Evolutionary conservation across 306 rosid genomes (phyloP).

Genomic region (Phaseolus lunatus): DNA sequence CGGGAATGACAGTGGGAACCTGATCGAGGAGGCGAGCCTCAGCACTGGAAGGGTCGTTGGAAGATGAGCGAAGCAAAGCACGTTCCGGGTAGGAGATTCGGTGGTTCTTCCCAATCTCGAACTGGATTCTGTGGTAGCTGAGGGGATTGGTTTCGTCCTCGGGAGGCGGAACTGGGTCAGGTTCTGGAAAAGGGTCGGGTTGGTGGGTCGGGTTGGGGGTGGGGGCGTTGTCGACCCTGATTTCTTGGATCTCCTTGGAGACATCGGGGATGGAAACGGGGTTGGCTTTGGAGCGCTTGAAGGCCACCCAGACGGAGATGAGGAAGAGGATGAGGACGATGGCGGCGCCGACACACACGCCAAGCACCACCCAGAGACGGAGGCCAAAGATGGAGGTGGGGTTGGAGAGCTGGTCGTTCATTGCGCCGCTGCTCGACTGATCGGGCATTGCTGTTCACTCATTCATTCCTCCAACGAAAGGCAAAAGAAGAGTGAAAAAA

Average conservation of each 20-base stretch:
- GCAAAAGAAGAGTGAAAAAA: too few relatives aligned
- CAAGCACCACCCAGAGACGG: slow-evolving; percentile 73
- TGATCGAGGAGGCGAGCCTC: slow-evolving; percentile 60
- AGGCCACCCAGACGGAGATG: slow-evolving; percentile 69
- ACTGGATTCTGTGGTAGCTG: slow-evolving; percentile 57
- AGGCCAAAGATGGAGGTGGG: slow-evolving; percentile 85
- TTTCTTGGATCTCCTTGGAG: slow-evolving; percentile 83
- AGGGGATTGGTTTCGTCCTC: slow-evolving; percentile 61
- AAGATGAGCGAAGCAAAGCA: slow-evolving; percentile 52
- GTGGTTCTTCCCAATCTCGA: slow-evolving; percentile 86
- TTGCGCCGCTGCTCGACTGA: slow-evolving; percentile 39
- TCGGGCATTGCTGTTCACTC: slow-evolving; percentile 49
- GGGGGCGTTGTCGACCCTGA: slow-evolving; percentile 54
- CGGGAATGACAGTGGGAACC: slow-evolving; percentile 68
- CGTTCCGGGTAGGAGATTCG: slow-evolving; percentile 78
- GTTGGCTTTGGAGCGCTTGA: slow-evolving; percentile 67
- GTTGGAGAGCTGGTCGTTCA: slow-evolving; percentile 79
- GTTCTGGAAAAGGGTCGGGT: slow-evolving; percentile 56
- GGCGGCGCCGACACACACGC: slow-evolving; percentile 73
- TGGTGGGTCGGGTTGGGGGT: slow-evolving; percentile 29
- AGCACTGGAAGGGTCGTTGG: slow-evolving; percentile 43
- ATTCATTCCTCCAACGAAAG: not conserved
- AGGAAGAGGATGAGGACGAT: slow-evolving; percentile 76
- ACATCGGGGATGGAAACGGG: slow-evolving; percentile 64
- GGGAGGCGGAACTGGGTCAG: slow-evolving; percentile 54